These are phyloP conservation scores for Wickerhamiella sorbophila DNA, from an alignment of 805 yeast species.

Conservation along the genomic window DNA sequence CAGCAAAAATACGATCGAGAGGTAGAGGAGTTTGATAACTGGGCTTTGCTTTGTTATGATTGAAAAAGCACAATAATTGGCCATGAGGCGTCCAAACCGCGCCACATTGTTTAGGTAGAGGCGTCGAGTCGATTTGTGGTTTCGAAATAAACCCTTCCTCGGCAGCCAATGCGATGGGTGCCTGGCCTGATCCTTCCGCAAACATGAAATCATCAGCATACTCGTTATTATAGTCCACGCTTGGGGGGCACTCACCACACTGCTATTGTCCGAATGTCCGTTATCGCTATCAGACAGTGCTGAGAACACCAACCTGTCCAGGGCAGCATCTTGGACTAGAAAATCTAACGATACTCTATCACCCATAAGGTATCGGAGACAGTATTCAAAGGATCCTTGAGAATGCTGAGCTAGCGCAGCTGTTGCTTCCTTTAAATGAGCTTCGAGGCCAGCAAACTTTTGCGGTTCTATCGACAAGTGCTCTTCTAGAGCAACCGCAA, in stretches of 20 bases:
- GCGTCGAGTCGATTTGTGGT: conserved; percentile 57
- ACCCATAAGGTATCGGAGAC: conserved; percentile 66
- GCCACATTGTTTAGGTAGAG: conserved; percentile 87
- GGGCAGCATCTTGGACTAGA: conserved; percentile 24
- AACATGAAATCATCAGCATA: conserved; percentile 23
- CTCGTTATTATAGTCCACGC: conserved; percentile 25
- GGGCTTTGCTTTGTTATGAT: conserved; percentile 34
- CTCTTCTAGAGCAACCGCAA: conserved; percentile 59
- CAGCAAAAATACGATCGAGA: conserved; percentile 16
- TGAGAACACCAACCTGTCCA: background rate
- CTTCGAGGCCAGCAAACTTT: conserved; percentile 37
- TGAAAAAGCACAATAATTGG: conserved; percentile 66
- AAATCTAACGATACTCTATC: conserved; percentile 30
- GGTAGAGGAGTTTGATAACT: conserved; percentile 12
- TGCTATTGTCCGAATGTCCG: background rate
- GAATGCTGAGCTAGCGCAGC: conserved; percentile 40
- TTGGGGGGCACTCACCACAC: conserved; percentile 13
- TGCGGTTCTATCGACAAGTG: conserved; percentile 49
- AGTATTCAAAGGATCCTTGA: conserved; percentile 64
- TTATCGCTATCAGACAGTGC: background rate
- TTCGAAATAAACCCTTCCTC: conserved; percentile 10
- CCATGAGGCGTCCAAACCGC: conserved; percentile 78
- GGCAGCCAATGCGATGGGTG: conserved; percentile 1
- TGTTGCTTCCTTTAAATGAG: conserved; percentile 41
- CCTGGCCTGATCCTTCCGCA: conserved; percentile 21